A percentile compares a stretch with the other conserved stretches of the same genome.
These are phyloP conservation scores for Fusarium keratoplasticum DNA, from an alignment of 2,329 filamentous ascomycete genomes.

Conservation along the genomic window DNA sequence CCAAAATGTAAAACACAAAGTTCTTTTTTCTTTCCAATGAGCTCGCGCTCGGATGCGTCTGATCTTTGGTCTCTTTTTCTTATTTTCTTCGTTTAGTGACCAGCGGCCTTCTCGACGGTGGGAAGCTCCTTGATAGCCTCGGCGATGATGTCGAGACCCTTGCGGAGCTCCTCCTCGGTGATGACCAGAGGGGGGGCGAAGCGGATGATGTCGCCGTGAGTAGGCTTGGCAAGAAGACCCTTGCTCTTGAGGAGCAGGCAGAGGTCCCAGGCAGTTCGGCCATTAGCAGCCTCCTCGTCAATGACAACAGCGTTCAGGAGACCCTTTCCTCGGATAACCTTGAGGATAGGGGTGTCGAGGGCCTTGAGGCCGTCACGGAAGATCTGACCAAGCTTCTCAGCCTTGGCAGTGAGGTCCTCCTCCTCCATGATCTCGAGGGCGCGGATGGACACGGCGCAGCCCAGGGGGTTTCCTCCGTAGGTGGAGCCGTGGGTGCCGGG, in stretches of 20 bases:
- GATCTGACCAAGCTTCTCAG: conserved; percentile 81
- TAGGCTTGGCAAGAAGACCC: conserved; percentile 95
- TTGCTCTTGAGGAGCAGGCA: conserved; percentile 96
- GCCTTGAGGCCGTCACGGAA: conserved; percentile 84
- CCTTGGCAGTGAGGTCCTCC: conserved; percentile 85
- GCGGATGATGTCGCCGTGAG: conserved; percentile 97
- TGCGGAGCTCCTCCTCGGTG: conserved; percentile 84
- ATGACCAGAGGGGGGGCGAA: conserved; percentile 97
- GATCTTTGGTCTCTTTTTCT: background rate
- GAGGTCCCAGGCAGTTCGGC: conserved; percentile 93
- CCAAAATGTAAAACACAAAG: conserved; percentile 33
- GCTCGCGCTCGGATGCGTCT: conserved; percentile 38
- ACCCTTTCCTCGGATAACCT: conserved; percentile 88
- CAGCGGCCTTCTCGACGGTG: conserved; percentile 55
- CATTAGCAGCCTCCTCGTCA: conserved; percentile 86
- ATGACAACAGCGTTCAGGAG: conserved; percentile 96
- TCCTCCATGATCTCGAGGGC: conserved; percentile 95
- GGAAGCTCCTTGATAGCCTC: conserved; percentile 87
- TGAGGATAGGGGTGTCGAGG: conserved; percentile 84
- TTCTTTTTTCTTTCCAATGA: conserved; percentile 27
- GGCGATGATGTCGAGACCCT: conserved; percentile 82
- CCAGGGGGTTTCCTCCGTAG: conserved; percentile 97
- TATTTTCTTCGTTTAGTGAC: conserved; percentile 46
- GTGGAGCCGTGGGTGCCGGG: conserved; percentile 97
- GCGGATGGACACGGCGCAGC: conserved; percentile 94